A percentile compares a stretch with the other conserved stretches of the same genome.
Conservation (phyloP, 108 stramenopile genomes). For the Nitzschia sp. region DNA sequence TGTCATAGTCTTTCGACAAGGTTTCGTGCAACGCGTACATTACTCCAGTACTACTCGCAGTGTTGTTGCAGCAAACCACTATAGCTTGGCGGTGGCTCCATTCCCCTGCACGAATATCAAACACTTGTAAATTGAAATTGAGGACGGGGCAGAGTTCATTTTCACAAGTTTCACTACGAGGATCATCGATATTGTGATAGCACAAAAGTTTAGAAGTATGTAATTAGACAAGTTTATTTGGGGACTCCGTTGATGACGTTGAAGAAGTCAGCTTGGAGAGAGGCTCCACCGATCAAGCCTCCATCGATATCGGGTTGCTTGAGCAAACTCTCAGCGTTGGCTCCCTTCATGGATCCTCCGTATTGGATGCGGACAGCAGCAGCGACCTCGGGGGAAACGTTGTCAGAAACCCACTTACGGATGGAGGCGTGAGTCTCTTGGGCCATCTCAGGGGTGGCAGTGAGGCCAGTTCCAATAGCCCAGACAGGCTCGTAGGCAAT, state of each 20-base stretch:
- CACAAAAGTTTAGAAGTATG: neutral
- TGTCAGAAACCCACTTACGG: conserved; percentile 87
- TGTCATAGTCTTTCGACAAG: no score
- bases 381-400: conserved; percentile 86
- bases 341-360: conserved; percentile 96
- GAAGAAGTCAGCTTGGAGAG: conserved; percentile 93
- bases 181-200: no score
- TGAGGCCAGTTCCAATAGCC: conserved; percentile 98
- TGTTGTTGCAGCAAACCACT: no score
- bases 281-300: conserved; percentile 94
- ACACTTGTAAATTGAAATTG: no score
- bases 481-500: conserved; percentile 86
- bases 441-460: conserved; percentile 99
- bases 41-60: no score
- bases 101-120: no score
- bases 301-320: conserved; percentile 93
- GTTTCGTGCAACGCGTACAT: no score
- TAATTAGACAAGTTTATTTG: conserved; percentile 31
- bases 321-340: conserved; percentile 82
- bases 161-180: no score
- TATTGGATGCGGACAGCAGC: conserved; percentile 90
- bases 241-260: conserved; percentile 89
- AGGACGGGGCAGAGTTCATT: no score
- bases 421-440: conserved; percentile 96
- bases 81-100: no score